Conservation (phyloP, 1,284 basidiomycete genomes). For the Puccinia novopanici region DNA sequence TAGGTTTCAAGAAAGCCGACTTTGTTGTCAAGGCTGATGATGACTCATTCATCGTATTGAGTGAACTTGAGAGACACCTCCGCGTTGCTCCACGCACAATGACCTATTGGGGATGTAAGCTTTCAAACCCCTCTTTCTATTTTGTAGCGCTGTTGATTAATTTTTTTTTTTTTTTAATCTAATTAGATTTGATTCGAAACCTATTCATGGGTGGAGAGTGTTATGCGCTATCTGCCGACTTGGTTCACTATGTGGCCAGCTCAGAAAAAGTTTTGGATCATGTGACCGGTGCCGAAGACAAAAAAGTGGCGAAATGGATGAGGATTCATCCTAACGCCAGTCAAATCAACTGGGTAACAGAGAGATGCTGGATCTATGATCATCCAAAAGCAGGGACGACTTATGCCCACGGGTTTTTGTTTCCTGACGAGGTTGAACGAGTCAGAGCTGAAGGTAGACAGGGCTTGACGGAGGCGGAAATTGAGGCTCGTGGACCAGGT, state of each 20-base stretch:
- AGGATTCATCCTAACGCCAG: conserved; percentile 76
- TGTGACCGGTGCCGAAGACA: conserved; percentile 86
- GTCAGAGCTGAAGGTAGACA: conserved; percentile 63
- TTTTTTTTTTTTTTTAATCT: neutral
- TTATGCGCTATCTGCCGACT: conserved; percentile 84
- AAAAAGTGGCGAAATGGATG: conserved; percentile 91
- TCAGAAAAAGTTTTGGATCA: conserved; percentile 71
- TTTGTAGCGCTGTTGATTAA: conserved; percentile 23
- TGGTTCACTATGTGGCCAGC: conserved; percentile 83
- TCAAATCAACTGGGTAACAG: conserved; percentile 82
- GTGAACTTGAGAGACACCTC: conserved; percentile 82
- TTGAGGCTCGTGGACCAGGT: conserved; percentile 54
- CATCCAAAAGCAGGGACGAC: conserved; percentile 86
- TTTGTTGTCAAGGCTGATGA: conserved; percentile 91
- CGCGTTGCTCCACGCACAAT: conserved; percentile 72
- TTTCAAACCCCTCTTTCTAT: neutral
- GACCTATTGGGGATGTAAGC: conserved; percentile 83
- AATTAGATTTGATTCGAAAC: conserved; percentile 80
- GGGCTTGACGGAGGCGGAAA: conserved; percentile 59
- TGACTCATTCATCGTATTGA: conserved; percentile 88
- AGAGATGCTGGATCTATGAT: conserved; percentile 97
- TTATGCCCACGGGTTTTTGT: conserved; percentile 95
- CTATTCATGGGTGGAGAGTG: conserved; percentile 94
- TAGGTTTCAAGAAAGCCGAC: conserved; percentile 69
- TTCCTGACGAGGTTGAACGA: conserved; percentile 80